Conservation (phyloP, 2,329 filamentous ascomycete species). For the Ophiostoma angusticollis region DNA sequence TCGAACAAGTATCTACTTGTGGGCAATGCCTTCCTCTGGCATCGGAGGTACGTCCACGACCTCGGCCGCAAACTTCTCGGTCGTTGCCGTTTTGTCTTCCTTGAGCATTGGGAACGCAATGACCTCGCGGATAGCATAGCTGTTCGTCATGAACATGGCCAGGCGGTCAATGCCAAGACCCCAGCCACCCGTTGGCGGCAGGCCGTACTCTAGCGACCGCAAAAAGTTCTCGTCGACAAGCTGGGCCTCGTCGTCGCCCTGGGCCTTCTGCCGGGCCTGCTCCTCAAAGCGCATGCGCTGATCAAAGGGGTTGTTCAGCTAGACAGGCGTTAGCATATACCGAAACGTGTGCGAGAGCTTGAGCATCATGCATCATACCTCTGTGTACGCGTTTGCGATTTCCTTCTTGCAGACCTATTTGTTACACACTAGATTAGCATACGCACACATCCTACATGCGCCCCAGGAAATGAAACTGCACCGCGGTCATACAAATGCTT, state of each 20-base stretch:
- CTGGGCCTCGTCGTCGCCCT: constrained; percentile 95
- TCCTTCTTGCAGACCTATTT: constrained; percentile 75
- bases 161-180: constrained; percentile 84
- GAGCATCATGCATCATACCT: constrained; percentile 24
- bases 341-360: background rate
- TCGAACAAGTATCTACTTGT: constrained; percentile 15
- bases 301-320: constrained; percentile 89
- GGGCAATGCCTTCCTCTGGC: constrained; percentile 23
- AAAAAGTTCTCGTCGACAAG: constrained; percentile 93
- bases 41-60: constrained; percentile 20
- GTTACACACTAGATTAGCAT: background rate
- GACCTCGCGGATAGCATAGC: constrained; percentile 94
- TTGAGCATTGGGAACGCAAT: constrained; percentile 98
- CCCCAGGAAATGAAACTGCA: background rate
- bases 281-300: constrained; percentile 87
- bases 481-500: constrained; percentile 51
- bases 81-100: constrained; percentile 47
- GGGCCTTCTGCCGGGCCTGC: constrained; percentile 88
- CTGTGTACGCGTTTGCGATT: constrained; percentile 92
- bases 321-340: too few species aligned
- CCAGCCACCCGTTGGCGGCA: constrained; percentile 92
- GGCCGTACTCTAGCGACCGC: constrained; percentile 56
- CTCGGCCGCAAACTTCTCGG: constrained; percentile 33
- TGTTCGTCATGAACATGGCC: constrained; percentile 57
- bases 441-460: background rate